Conservation (phyloP, 352 stramenopile genomes). For the Ochromonadaceae sp. region DNA sequence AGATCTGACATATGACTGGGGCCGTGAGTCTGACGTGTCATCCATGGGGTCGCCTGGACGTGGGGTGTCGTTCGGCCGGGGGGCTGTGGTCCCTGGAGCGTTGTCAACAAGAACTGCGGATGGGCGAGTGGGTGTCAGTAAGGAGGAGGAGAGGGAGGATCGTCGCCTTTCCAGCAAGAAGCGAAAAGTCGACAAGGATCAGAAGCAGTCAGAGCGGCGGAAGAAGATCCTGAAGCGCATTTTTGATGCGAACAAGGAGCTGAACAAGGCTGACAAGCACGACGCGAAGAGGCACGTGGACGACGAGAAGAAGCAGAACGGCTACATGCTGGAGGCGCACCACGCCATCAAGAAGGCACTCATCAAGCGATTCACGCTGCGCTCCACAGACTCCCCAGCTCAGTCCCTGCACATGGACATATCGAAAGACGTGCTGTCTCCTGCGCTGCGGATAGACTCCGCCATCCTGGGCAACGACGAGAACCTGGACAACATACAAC, state of each 20-base stretch:
- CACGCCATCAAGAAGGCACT: neutral
- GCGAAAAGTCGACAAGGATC: too few species aligned
- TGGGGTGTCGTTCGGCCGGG: too few species aligned
- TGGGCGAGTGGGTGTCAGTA: too few species aligned
- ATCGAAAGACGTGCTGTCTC: neutral
- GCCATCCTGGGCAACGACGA: neutral
- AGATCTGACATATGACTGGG: too few species aligned
- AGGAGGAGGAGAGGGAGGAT: too few species aligned
- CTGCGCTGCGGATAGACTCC: neutral
- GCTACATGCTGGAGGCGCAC: slow-evolving; percentile 7
- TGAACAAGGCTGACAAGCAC: neutral
- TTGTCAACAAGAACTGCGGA: too few species aligned
- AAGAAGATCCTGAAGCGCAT: neutral
- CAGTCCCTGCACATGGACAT: neutral
- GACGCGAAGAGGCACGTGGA: neutral
- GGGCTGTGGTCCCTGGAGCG: too few species aligned
- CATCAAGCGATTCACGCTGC: neutral
- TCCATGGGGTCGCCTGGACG: too few species aligned
- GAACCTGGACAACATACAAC: neutral
- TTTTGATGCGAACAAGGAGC: neutral
- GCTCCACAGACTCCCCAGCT: neutral
- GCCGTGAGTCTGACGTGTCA: too few species aligned
- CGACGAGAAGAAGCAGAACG: slow-evolving; percentile 1
- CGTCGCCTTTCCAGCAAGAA: too few species aligned
- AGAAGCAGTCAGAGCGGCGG: neutral